These are phyloP conservation scores for Entophlyctis luteolus DNA, from an alignment of 192 early-diverging fungal species.

Conservation along the genomic window DNA sequence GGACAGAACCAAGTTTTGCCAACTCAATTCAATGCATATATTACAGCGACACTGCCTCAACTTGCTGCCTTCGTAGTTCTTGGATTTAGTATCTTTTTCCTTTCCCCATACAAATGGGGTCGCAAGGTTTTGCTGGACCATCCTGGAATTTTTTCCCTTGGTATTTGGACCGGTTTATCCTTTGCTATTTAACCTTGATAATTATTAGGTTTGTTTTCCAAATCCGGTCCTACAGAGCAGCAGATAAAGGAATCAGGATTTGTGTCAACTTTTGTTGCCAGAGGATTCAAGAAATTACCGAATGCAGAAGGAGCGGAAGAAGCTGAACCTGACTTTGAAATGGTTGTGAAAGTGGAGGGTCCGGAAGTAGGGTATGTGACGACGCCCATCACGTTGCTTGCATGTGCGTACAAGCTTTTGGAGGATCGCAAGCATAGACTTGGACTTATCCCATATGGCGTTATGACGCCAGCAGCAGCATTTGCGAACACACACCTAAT, in stretches of 20 bases:
- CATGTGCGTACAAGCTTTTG: constrained; percentile 52
- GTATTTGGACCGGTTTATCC: constrained; percentile 9
- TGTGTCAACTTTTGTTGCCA: constrained; percentile 47
- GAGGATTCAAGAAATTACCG: constrained; percentile 41
- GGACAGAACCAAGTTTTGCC: constrained; percentile 2
- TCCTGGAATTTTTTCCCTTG: constrained; percentile 58
- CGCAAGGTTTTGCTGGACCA: constrained; percentile 53
- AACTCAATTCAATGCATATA: constrained; percentile 41
- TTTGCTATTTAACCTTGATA: too few species aligned
- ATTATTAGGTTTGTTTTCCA: constrained; percentile 42
- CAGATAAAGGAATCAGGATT: constrained; percentile 57
- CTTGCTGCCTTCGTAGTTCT: constrained; percentile 29
- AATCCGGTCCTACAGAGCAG: constrained; percentile 49
- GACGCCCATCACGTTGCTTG: constrained; percentile 56
- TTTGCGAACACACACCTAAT: constrained; percentile 23
- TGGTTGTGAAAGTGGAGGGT: constrained; percentile 52
- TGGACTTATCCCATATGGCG: constrained; percentile 25
- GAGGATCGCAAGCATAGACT: constrained; percentile 16
- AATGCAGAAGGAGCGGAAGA: neutral
- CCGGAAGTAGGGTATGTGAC: constrained; percentile 65
- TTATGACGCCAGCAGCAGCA: constrained; percentile 37
- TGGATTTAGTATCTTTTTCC: constrained; percentile 46
- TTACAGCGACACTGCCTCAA: constrained; percentile 40
- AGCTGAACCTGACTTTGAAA: constrained; percentile 25
- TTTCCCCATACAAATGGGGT: constrained; percentile 49